Conservation (phyloP, 1,139 yeast genomes). For the Lodderomyces jiufengensis region DNA sequence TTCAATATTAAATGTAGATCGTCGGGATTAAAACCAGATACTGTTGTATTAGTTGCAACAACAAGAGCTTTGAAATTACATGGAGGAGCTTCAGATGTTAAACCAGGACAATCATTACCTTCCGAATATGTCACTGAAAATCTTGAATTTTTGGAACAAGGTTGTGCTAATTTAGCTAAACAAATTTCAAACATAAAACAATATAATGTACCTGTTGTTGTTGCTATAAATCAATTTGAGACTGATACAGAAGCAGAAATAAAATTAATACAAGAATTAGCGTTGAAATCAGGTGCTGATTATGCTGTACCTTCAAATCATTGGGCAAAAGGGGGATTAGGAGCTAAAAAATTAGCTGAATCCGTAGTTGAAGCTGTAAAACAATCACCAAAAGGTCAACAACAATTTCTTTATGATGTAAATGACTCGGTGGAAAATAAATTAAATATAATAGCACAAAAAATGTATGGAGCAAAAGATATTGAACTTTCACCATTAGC, state of each 20-base stretch:
- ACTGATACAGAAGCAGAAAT: slow-evolving; percentile 70
- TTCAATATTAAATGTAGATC: slow-evolving; percentile 77
- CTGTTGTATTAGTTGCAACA: slow-evolving; percentile 76
- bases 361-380: slow-evolving; percentile 63
- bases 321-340: slow-evolving; percentile 80
- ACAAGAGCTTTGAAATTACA: slow-evolving; percentile 76
- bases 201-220: slow-evolving; percentile 75
- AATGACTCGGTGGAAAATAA: slow-evolving; percentile 62
- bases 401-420: slow-evolving; percentile 59
- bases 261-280: slow-evolving; percentile 57
- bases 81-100: slow-evolving; percentile 83
- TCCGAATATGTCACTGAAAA: slow-evolving; percentile 64
- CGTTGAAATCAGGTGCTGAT: slow-evolving; percentile 69
- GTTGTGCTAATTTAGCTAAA: slow-evolving; percentile 70
- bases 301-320: slow-evolving; percentile 75
- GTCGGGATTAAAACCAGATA: slow-evolving; percentile 68
- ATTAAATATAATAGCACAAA: slow-evolving; percentile 58
- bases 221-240: slow-evolving; percentile 73
- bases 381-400: slow-evolving; percentile 30
- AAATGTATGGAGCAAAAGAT: slow-evolving; percentile 73
- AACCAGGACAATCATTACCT: slow-evolving; percentile 76
- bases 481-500: slow-evolving; percentile 69
- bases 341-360: slow-evolving; percentile 65
- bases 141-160: slow-evolving; percentile 58
- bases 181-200: slow-evolving; percentile 68